Evolutionary conservation across 805 yeast species (phyloP).

Genomic region (Yarrowia sp.): DNA sequence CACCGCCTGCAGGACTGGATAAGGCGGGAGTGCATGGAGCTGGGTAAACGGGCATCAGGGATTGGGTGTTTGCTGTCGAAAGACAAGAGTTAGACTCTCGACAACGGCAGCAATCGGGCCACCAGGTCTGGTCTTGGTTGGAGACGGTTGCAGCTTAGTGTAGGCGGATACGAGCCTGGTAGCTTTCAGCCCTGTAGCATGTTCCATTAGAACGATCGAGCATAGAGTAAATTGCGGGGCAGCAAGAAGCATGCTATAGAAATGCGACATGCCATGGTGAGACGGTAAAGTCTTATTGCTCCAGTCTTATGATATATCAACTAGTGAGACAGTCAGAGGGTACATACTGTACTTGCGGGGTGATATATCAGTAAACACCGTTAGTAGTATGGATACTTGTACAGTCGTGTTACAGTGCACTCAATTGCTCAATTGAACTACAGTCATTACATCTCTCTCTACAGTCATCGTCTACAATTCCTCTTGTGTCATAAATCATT

Average conservation of each 20-base stretch:
- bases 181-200: not conserved
- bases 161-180: too few relatives aligned
- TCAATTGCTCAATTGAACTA: not conserved
- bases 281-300: not conserved
- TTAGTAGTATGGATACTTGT: too few relatives aligned
- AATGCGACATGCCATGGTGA: not conserved
- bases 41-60: not conserved
- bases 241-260: constrained; percentile 5
- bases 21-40: constrained; percentile 17
- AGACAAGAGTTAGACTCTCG: not conserved
- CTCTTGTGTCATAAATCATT: not conserved
- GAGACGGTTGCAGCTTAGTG: too few relatives aligned
- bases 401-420: too few relatives aligned
- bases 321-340: too few relatives aligned
- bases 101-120: constrained; percentile 22
- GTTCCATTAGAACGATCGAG: constrained; percentile 2
- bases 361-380: too few relatives aligned
- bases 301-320: too few relatives aligned
- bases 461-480: too few relatives aligned
- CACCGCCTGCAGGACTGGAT: constrained; percentile 25
- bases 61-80: not conserved
- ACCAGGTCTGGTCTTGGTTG: not conserved
- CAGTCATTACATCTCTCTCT: not conserved
- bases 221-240: constrained; percentile 10
- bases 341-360: too few relatives aligned